A percentile compares a stretch with the other conserved stretches of the same genome.
Evolutionary conservation across 2,329 filamentous ascomycete species (phyloP).

Genomic region (Cyclaneusma minus): DNA sequence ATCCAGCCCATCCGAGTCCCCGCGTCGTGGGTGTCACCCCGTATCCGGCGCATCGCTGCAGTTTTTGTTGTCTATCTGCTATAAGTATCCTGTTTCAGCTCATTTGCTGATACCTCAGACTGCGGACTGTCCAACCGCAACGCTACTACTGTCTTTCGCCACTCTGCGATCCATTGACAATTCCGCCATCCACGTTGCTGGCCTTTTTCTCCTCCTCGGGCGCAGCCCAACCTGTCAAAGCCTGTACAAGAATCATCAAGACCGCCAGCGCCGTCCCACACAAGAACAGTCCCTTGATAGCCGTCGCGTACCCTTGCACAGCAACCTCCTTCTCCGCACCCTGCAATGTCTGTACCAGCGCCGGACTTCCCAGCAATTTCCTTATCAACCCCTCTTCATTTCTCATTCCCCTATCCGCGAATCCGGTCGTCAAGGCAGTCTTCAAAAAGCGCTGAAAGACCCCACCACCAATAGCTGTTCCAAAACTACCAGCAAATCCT

Average conservation of each 20-base stretch:
- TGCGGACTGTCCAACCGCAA: too few species aligned
- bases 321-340: conserved; percentile 35
- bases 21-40: too few species aligned
- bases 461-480: conserved; percentile 64
- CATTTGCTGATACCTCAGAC: too few species aligned
- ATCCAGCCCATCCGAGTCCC: too few species aligned
- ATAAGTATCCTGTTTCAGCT: too few species aligned
- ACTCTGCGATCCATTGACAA: too few species aligned
- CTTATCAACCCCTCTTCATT: conserved; percentile 28
- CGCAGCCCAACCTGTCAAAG: conserved; percentile 38
- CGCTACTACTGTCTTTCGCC: too few species aligned
- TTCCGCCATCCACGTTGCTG: too few species aligned
- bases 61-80: too few species aligned
- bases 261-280: conserved; percentile 31
- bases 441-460: conserved; percentile 15
- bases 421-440: conserved; percentile 18
- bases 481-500: conserved; percentile 69
- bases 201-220: conserved; percentile 14
- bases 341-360: conserved; percentile 29
- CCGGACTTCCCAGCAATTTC: conserved; percentile 41
- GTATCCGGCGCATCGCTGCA: too few species aligned
- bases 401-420: conserved; percentile 16
- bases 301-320: conserved; percentile 34
- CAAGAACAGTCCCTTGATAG: conserved; percentile 34
- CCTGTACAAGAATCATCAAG: conserved; percentile 34